A percentile compares a stretch with the other conserved stretches of the same genome.
Evolutionary conservation across 768 basidiomycete genomes (phyloP).

Genomic region (Mycena galopus): DNA sequence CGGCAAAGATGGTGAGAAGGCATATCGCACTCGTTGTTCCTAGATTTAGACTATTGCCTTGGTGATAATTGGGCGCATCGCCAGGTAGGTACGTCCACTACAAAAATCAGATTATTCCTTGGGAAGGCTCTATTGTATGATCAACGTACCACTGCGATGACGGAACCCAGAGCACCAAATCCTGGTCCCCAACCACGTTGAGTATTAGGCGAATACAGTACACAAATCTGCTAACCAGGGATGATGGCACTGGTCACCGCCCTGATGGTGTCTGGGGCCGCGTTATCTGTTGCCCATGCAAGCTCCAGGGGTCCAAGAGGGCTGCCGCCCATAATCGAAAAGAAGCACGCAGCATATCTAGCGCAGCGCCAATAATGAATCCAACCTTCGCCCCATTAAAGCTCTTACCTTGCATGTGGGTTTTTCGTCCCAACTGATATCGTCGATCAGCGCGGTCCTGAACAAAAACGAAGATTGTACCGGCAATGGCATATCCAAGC

Average conservation of each 20-base stretch:
- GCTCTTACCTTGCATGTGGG: slow-evolving; percentile 49
- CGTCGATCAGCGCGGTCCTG: neutral
- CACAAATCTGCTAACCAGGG: slow-evolving; percentile 45
- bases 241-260: slow-evolving; percentile 60
- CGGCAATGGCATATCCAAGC: slow-evolving; percentile 58
- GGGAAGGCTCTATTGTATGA: neutral
- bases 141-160: slow-evolving; percentile 55
- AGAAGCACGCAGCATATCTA: slow-evolving; percentile 63
- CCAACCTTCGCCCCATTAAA: neutral
- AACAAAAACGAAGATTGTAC: slow-evolving; percentile 35
- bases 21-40: slow-evolving; percentile 50
- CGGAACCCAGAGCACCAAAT: slow-evolving; percentile 57
- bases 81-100: slow-evolving; percentile 61
- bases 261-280: slow-evolving; percentile 62
- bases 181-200: slow-evolving; percentile 34
- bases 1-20: slow-evolving; percentile 46
- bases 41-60: slow-evolving; percentile 62
- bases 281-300: slow-evolving; percentile 63
- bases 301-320: slow-evolving; percentile 57
- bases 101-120: neutral
- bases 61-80: slow-evolving; percentile 61
- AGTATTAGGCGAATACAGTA: neutral
- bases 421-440: slow-evolving; percentile 48
- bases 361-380: neutral
- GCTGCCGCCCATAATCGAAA: slow-evolving; percentile 55